Base-by-base conservation (phyloP, 1,139 yeast species). In the Protomyces pachydermus region DNA sequence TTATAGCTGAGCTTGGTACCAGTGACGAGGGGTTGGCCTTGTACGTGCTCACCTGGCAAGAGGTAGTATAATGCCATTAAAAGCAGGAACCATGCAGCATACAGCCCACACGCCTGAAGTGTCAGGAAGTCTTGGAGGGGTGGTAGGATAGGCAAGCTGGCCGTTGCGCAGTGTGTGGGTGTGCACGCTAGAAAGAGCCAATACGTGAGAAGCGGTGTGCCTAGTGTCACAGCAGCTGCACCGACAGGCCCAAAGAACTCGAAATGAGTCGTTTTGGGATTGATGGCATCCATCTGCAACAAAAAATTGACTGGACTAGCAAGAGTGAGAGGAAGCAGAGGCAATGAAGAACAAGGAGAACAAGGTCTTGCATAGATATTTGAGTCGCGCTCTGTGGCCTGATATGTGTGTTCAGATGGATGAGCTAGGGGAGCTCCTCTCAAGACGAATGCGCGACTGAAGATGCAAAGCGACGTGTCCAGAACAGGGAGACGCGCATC, bases 181-280 rank as follows among this genome's bases (percentile, higher is more conserved):
- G 77, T 76, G 67, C 80, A 75, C 14, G 70, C 67, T 64, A 87
- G 80, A 65, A 84, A 85, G 67, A 91, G 79, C 14, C 81, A 75
- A 18, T 85, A 75, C 46, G 88, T 79, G 14, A 89, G 77, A 0
- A 80, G 55, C 0, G 97, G 97, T 39, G 93, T 79, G 0, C 87
- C 87, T 1, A 84, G 25, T 0, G 93, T 78, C 62, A 93, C 83
- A 4, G 80, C 81, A 3, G 84, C 57, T 0, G 95, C 90, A 2
- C 98, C 98, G 0, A 82, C 75, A 8, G 82, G 76, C 0, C 98
- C 98, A 42, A 81, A 79, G 75, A 93, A 93, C 74, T 93, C 98
- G 66, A 78, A 78, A 61, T 85, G 83, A 10, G 75, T 79, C 0
- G 97, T 89, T 23, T 69, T 54, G n/a, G 64, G 62, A n/a, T 58